phyloP scores from a whole-genome alignment of 768 basidiomycete genomes.

The Candolleomyces efflorescens region DNA sequence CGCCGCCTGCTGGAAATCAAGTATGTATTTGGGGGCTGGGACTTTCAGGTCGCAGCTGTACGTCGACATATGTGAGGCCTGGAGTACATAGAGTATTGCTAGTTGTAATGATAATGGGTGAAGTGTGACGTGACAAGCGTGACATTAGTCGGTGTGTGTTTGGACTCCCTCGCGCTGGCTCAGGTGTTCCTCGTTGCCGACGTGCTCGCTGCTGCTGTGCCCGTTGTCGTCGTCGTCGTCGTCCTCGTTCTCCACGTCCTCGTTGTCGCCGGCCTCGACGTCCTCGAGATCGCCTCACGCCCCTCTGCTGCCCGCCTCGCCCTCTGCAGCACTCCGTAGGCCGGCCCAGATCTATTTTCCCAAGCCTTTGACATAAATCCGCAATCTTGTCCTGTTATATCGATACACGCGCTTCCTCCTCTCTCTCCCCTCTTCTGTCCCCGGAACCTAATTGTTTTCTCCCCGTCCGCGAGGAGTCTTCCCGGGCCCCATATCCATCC shows the following conservation, averaged over 20 bases:
- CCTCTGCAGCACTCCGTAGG: not conserved
- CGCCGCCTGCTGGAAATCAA: constrained; percentile 77
- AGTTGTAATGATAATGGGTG: not conserved
- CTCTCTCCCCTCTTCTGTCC: not conserved
- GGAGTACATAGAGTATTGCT: too few relatives aligned
- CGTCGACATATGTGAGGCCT: constrained; percentile 47
- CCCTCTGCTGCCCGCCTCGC: not conserved
- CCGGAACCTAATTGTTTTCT: constrained; percentile 4
- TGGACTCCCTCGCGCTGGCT: not conserved
- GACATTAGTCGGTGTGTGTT: constrained; percentile 16
- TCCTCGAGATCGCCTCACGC: not conserved
- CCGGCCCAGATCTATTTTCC: constrained; percentile 11
- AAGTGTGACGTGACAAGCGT: constrained; percentile 1
- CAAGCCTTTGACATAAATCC: constrained; percentile 11
- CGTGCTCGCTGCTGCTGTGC: constrained; percentile 15
- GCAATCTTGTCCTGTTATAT: constrained; percentile 13
- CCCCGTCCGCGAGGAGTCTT: constrained; percentile 1
- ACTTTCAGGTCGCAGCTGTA: constrained; percentile 83
- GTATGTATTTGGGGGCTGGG: constrained; percentile 80
- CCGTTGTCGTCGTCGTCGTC: constrained; percentile 16
- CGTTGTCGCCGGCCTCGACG: constrained; percentile 13
- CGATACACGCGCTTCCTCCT: constrained; percentile 9
- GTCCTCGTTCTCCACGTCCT: constrained; percentile 17
- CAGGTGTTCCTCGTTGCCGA: constrained; percentile 13
- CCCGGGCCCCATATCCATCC: not conserved